phyloP scores from a whole-genome alignment of 176 grass and related monocot species.

The barley (Hordeum vulgare) region MorexV3_pseudomolecules_assembly NC_058520.1:439796638-439797137 shows the following conservation, averaged over 20 bases:
- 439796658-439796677: constrained; percentile 56
- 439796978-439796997: background rate
- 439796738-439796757: constrained; percentile 71
- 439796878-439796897: constrained; percentile 49
- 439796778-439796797: constrained; percentile 88
- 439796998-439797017: background rate
- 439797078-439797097: background rate
- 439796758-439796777: constrained; percentile 80
- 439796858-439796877: constrained; percentile 95
- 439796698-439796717: background rate
- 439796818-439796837: constrained; percentile 89
- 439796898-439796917: background rate
- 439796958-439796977: background rate
- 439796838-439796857: constrained; percentile 94
- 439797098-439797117: background rate
- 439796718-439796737: background rate
- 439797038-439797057: background rate
- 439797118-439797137: background rate
- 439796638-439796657: constrained; percentile 87
- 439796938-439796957: background rate
- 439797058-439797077: background rate
- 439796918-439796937: background rate
- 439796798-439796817: constrained; percentile 93
- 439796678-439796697: background rate
- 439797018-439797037: background rate